Evolutionary conservation across 208 protist species (phyloP), one percentile per base, ranked within the genome.

Genomic region (Trypanosoma mega): DNA sequence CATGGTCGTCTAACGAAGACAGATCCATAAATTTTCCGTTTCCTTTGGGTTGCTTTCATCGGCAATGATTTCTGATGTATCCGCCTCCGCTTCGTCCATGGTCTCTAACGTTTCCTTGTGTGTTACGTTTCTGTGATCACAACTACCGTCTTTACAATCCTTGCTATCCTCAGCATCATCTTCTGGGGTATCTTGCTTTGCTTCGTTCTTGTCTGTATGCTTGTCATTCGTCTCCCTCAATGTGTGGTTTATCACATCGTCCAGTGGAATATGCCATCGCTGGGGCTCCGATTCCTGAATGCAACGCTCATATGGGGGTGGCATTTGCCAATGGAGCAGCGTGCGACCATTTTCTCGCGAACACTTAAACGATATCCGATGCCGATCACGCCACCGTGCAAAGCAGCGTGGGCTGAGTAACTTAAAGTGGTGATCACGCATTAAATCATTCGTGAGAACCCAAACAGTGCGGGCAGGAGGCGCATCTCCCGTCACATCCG

Each of bases 341-440:
- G 74, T 74, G 12, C 21, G 61, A 16, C 68, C 51, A 34, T 57
- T 63, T 16, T 74, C 60, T 0, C 76, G 78, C 14, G 18, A 56
- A 63, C 85, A 92, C 23, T 60, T 65, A 58, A 92, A 92, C 6
- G 51, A 0, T 6, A 72, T 63, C 16, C 57, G 66, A 36, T 72
- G 66, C 6, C 62, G 54, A 44, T 67, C 55, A 7, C 54, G 27
- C 85, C 85, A 92, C 7, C 77, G 76, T 16, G 85, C 33, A 54
- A 94, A 94, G 43, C 73, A 86, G 46, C 82, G 85, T 4, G 71
- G 80, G 56, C 79, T 87, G 21, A 93, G 68, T 39, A 90, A 68
- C 18, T 58, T 63, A 50, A 92, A 92, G 69, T 92, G 82, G 63
- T 92, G 85, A 58, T 92, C 85, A 24, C 85, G 78, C 85, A 92